Percentiles rank a stretch among this genome's conserved stretches.
phyloP scores from a whole-genome alignment of 768 basidiomycete species.

The Fomitopsis serialis region DNA sequence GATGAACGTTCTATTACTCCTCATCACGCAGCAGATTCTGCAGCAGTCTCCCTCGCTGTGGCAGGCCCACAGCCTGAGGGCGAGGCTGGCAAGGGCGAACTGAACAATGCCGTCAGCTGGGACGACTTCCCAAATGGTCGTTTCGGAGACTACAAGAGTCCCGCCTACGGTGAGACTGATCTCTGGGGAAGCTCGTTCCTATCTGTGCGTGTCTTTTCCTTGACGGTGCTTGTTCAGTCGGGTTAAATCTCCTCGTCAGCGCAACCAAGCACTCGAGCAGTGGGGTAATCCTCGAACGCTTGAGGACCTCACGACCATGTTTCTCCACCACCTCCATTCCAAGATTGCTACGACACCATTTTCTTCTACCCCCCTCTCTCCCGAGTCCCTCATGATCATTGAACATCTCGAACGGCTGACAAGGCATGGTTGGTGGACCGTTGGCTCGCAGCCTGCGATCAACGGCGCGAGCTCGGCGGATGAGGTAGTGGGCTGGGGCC shows the following conservation, averaged over 20 bases:
- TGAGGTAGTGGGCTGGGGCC: conserved; percentile 88
- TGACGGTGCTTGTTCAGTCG: not conserved
- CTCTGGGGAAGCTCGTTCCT: conserved; percentile 71
- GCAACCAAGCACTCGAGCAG: conserved; percentile 52
- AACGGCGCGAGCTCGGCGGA: conserved; percentile 75
- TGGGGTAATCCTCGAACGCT: conserved; percentile 72
- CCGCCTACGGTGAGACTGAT: conserved; percentile 82
- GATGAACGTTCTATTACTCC: conserved; percentile 54
- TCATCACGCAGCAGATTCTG: conserved; percentile 55
- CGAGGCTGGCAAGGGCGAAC: conserved; percentile 66
- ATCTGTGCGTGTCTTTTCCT: conserved; percentile 34
- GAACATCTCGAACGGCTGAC: conserved; percentile 74
- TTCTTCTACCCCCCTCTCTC: conserved; percentile 73
- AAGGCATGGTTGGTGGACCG: conserved; percentile 85
- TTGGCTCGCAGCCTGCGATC: conserved; percentile 93
- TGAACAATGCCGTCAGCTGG: conserved; percentile 77
- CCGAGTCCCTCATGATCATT: conserved; percentile 80
- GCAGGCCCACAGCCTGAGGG: conserved; percentile 39
- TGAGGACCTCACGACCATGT: conserved; percentile 72
- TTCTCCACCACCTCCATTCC: conserved; percentile 75
- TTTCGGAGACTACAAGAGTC: conserved; percentile 96
- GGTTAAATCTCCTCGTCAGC: conserved; percentile 32
- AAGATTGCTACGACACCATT: conserved; percentile 80
- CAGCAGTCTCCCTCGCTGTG: conserved; percentile 48
- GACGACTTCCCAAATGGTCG: conserved; percentile 98